Conservation (phyloP, 73 alveolate genomes). For the Paramecium sexaurelia region DNA sequence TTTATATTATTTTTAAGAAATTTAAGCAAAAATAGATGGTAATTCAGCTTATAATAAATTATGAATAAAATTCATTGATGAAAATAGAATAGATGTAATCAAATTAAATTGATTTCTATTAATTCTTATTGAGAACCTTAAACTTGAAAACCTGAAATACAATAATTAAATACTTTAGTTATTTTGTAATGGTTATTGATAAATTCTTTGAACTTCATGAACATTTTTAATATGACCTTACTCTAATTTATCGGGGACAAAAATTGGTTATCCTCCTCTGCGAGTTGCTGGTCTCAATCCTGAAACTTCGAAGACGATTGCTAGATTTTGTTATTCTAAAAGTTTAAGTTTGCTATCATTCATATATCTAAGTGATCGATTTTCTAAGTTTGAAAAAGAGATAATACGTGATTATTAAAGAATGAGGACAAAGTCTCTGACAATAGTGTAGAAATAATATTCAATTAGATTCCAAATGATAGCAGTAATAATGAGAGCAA, state of each 20-base stretch:
- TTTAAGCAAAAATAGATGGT: too few relatives aligned
- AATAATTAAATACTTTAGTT: not conserved
- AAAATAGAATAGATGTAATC: not conserved
- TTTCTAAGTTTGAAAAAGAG: not conserved
- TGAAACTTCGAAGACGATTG: not conserved
- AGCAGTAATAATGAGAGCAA: not conserved
- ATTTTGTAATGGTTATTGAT: not conserved
- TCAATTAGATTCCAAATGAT: slow-evolving; percentile 33
- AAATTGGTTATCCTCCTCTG: not conserved
- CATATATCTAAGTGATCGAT: not conserved
- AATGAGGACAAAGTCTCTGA: not conserved
- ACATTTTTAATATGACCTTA: not conserved
- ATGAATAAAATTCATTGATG: not conserved
- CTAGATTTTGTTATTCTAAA: not conserved
- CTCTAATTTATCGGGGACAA: not conserved
- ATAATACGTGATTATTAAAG: not conserved
- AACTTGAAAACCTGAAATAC: not conserved
- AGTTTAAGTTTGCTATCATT: not conserved
- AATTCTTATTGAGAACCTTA: not conserved
- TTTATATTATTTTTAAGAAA: too few relatives aligned
- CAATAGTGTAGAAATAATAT: not conserved
- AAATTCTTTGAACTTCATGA: not conserved
- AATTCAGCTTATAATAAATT: too few relatives aligned
- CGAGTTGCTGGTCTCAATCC: not conserved
- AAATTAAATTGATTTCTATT: not conserved